Evolutionary conservation across 2,329 filamentous ascomycete genomes (phyloP), one percentile per base, ranked within the genome.

Genomic region (Xylaria arbuscula): DNA sequence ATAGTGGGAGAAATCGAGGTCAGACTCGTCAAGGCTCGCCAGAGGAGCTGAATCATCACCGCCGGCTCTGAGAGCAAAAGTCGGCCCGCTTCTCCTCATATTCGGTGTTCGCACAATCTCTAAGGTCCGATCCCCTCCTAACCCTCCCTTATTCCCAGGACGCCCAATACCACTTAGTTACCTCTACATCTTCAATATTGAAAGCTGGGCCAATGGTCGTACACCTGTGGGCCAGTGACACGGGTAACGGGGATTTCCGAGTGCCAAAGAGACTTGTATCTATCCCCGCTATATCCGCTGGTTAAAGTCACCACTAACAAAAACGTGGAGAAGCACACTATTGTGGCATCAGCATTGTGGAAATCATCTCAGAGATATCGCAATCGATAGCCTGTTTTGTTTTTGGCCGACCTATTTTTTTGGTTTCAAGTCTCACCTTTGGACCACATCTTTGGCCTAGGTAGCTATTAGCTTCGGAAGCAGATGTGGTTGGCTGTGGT

Each of bases 231-330:
- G 10, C 8, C 28, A 28, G 28, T 8, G 50, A 19, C 24, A 47
- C n/a, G 22, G 36, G 22, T 32, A 32, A 24, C 36, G 38, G 38
- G 22, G 24, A 15, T 47, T 55, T 45, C 15, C 40, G 24, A 22
- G 24, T 54, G 24, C 13, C 13, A 38, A 42, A 13, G 8, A 38
- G 5, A 38, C 5, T n/a, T 10, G 32, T 38, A 6, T 1, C 42
- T 58, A 62, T 45, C 45, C 10, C 64, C 59, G 59, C 17, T 58
- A 67, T 51, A 10, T 54, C 65, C 65, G 65, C 13, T 34, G 24
- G 17, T 22, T 19, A 7, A 54, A 38, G 47, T 59, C 64, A 63
- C 54, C 19, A 32, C 65, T 63, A 63, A 6, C 64, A 62, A 63
- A 54, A 38, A 28, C 19, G 9, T 7, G 2, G 13, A 24, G 13